phyloP scores from a whole-genome alignment of 2,329 filamentous ascomycete species.

The Cercospora beticola region DNA sequence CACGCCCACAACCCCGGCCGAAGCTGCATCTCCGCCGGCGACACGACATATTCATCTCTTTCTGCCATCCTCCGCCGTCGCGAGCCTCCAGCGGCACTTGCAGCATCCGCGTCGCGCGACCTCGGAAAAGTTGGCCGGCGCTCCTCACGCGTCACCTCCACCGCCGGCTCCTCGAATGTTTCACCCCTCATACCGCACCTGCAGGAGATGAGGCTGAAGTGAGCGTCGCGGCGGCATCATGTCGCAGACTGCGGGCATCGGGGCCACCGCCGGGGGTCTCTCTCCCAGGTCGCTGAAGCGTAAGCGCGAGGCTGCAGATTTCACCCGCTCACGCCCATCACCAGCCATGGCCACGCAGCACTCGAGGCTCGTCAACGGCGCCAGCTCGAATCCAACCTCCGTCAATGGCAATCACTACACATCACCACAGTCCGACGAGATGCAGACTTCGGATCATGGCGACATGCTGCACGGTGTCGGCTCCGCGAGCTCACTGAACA shows the following conservation, averaged over 20 bases:
- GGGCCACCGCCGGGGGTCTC: conserved; percentile 18
- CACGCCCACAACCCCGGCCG: conserved; percentile 10
- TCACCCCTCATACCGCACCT: conserved; percentile 2
- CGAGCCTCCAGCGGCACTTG: neutral
- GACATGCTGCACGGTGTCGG: conserved; percentile 70
- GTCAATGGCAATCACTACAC: conserved; percentile 29
- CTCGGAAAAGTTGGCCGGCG: conserved; percentile 18
- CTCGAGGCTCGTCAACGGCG: conserved; percentile 19
- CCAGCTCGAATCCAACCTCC: conserved; percentile 12
- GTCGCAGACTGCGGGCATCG: conserved; percentile 33
- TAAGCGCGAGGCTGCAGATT: conserved; percentile 23
- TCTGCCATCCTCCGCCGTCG: neutral
- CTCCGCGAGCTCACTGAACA: conserved; percentile 70
- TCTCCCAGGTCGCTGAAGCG: conserved; percentile 35
- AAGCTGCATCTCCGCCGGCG: conserved; percentile 6
- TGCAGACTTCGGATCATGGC: conserved; percentile 46
- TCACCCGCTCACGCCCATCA: conserved; percentile 19
- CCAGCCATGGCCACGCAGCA: conserved; percentile 11
- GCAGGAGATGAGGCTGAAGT: conserved; percentile 22
- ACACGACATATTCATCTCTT: conserved; percentile 12
- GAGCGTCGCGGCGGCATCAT: conserved; percentile 31
- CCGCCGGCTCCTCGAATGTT: conserved; percentile 5
- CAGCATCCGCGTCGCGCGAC: conserved; percentile 9
- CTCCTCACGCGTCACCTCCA: conserved; percentile 5
- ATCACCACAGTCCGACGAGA: conserved; percentile 35